Base-by-base conservation (phyloP, 1,284 basidiomycete species). In the Sanguinoderma infundibulare region DNA sequence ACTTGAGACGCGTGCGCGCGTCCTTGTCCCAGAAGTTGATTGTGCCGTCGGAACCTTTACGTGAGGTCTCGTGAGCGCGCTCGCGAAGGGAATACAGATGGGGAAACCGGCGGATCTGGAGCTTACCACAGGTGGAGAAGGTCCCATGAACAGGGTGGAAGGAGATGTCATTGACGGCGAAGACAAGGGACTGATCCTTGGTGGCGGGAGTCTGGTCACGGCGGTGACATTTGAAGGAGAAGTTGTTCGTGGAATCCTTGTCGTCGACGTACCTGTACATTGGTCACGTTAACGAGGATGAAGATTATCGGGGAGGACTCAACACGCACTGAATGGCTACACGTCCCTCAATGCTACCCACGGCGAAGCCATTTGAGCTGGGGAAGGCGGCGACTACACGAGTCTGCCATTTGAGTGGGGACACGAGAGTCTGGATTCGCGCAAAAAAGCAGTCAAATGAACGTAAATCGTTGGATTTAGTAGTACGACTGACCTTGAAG, bases 191-290 rank as follows among this genome's bases (percentile, higher is more conserved):
- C 67, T 92, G 87, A 63, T 92, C 89, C 72, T 92, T 91, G 47
- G 82, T 69, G 44, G 80, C 84, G 4, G 88, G 85, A 2, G 78
- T 73, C 58, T 83, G 78, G 66, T 96, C 94, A 56, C 87, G 87
- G 42, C 96, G 92, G 74, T 98, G 96, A 72, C 96, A 98, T 72
- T 96, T 97, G 85, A 98, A 98, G 0, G 94, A 95, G 74, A 97
- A 98, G 78, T 97, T 97, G 74, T 87, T 85, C 89, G 78, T 73
- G 52, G 81, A 76, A 64, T 93, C 87, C 72, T 92, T 92, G 5
- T 94, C 92, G 68, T 95, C 92, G 12, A 90, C 85, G 66, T 94
- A 92, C 81, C 91, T 92, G 67, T 12, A 26, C 12, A 55, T 55
- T 17, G 24, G 24, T 7, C 36, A 49, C n/a, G 55, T 32, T 44